phyloP scores from a whole-genome alignment of 2,329 filamentous ascomycete genomes.

The Ceratocystis eucalypticola region DNA sequence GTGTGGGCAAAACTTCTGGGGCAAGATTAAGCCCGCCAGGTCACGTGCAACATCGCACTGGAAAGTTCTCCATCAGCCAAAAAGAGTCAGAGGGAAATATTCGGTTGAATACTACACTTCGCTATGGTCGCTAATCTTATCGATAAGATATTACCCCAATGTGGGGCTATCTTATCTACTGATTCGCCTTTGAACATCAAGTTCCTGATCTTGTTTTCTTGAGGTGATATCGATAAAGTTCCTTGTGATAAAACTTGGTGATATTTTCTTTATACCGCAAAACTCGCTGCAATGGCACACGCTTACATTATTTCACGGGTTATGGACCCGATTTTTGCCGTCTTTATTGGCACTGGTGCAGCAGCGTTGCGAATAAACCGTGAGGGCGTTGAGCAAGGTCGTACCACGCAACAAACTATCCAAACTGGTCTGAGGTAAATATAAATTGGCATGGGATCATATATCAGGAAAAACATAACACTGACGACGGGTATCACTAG shows the following conservation, averaged over 20 bases:
- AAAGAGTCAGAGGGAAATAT: neutral
- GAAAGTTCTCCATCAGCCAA: slow-evolving; percentile 1
- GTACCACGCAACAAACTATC: slow-evolving; percentile 37
- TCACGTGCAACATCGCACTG: slow-evolving; percentile 26
- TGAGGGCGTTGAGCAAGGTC: slow-evolving; percentile 46
- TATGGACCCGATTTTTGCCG: slow-evolving; percentile 45
- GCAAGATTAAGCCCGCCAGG: slow-evolving; percentile 28
- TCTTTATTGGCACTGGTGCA: slow-evolving; percentile 42
- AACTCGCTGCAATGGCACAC: slow-evolving; percentile 32
- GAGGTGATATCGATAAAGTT: neutral
- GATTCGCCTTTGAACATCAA: neutral
- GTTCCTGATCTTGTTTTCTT: slow-evolving; percentile 10
- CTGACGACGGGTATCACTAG: slow-evolving; percentile 19
- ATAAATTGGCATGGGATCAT: neutral
- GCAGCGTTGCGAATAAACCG: slow-evolving; percentile 45
- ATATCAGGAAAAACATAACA: no score
- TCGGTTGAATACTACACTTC: neutral
- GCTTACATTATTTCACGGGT: slow-evolving; percentile 47
- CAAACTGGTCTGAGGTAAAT: slow-evolving; percentile 33
- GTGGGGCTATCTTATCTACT: neutral
- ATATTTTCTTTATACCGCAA: slow-evolving; percentile 22
- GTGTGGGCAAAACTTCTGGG: slow-evolving; percentile 31
- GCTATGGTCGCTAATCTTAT: neutral
- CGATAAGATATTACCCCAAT: neutral
- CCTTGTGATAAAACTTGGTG: neutral